These are phyloP conservation scores for Annulohypoxylon moriforme DNA, from an alignment of 495 filamentous ascomycete genomes.

Conservation along the genomic window DNA sequence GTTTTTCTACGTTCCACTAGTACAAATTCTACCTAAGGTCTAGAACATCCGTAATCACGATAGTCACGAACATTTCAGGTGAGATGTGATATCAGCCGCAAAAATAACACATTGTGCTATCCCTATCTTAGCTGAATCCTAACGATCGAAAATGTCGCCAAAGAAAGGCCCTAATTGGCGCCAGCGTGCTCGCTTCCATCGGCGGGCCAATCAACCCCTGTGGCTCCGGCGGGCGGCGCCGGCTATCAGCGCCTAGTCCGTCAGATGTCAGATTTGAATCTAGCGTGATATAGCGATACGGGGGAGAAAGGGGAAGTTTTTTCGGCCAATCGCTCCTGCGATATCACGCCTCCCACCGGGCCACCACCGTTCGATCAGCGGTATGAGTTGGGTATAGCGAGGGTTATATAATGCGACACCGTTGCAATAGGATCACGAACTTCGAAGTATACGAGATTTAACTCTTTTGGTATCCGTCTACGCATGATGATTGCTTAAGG, in stretches of 20 bases:
- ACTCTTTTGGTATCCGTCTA: too few species aligned
- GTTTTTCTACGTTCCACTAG: conserved; percentile 12
- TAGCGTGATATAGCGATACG: conserved; percentile 1
- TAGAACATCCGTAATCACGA: conserved; percentile 4
- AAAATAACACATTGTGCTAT: conserved; percentile 5
- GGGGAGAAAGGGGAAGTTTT: not conserved
- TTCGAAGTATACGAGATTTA: too few species aligned
- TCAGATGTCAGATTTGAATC: conserved; percentile 12
- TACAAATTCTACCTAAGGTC: not conserved
- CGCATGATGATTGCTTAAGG: too few species aligned
- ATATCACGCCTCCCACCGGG: conserved; percentile 14
- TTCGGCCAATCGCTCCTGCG: conserved; percentile 2
- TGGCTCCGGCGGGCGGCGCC: not conserved
- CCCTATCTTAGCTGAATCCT: not conserved
- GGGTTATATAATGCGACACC: not conserved
- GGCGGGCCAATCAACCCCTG: conserved; percentile 12
- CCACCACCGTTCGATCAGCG: conserved; percentile 17
- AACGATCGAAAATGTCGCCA: not conserved
- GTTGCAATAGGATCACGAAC: too few species aligned
- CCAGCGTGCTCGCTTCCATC: not conserved
- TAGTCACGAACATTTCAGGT: not conserved
- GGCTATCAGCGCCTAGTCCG: conserved; percentile 13
- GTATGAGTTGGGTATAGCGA: not conserved
- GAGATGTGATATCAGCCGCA: conserved; percentile 22
- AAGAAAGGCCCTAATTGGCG: not conserved